Evolutionary conservation across 371 early-diverging fungal genomes (phyloP), one percentile per base, ranked within the genome.

Genomic region (Mucor mucedo): DNA sequence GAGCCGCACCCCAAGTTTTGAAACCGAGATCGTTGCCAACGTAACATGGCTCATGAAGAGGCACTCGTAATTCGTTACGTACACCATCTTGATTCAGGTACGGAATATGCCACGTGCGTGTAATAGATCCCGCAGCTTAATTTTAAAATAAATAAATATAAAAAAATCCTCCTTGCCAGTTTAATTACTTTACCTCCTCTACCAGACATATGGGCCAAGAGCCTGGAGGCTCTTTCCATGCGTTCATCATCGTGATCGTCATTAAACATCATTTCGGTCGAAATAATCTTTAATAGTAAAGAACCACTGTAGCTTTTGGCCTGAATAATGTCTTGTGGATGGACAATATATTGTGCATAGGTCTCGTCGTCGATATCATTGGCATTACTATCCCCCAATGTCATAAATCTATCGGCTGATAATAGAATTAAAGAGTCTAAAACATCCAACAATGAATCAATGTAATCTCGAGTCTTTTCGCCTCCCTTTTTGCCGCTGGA

Each of bases 1-100:
- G 82, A 1, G 79, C 82, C 5, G 82, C 77, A 45, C 82, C 82
- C 82, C 82, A 81, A 16, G 82, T 81, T 52, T 81, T 81, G 54
- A 78, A 78, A 10, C 82, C 82, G 45, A 79, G 66, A 52, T 77
- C 79, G 62, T 77, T 78, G 5, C 77, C 82, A 39, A 81, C 65
- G 55, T 71, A 78, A 33, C 76, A 73, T 33, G 82, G 82, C 49
- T 81, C 79, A 64, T 78, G 82, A 13, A 81, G 42, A 41, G 65
- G 62, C 1, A 81, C 53, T 13, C 60, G 58, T n/a, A 68, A 16
- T 33, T 61, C 64, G 28, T 70, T 29, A 32, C 65, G 58, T 6
- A 69, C 66, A 35, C 76, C 77, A 62, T 78, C 58, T 1, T 44
- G 27, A 55, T 74, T 67, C 35, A 77, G 73, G 61, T 68, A 77